These are phyloP conservation scores for Candida incommunis DNA, from an alignment of 805 yeast species.

Conservation along the genomic window DNA sequence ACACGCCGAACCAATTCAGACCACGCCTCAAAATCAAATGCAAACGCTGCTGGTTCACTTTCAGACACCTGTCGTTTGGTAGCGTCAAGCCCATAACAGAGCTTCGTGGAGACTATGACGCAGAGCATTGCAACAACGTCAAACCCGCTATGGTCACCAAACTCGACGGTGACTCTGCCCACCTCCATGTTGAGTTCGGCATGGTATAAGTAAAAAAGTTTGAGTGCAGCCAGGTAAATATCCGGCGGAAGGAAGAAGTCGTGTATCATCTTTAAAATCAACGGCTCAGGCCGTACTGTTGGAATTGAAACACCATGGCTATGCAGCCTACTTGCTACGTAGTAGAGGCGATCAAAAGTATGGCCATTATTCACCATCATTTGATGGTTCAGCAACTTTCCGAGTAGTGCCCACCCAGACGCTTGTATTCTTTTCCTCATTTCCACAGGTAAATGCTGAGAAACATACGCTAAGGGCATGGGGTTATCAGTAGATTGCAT, in stretches of 20 bases:
- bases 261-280: slow-evolving; percentile 27
- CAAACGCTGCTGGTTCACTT: slow-evolving; percentile 8
- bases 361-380: background rate
- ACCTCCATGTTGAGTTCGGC: slow-evolving; percentile 5
- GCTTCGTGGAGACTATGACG: slow-evolving; percentile 7
- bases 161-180: slow-evolving; percentile 1
- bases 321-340: background rate
- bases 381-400: slow-evolving; percentile 1
- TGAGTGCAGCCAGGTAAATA: slow-evolving; percentile 23
- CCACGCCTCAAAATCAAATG: slow-evolving; percentile 21
- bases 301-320: slow-evolving; percentile 4
- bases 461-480: slow-evolving; percentile 7
- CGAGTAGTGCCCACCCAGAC: too few relatives aligned
- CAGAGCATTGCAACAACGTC: slow-evolving; percentile 4
- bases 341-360: background rate
- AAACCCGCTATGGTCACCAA: background rate
- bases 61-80: slow-evolving; percentile 4
- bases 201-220: background rate
- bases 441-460: slow-evolving; percentile 3
- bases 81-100: slow-evolving; percentile 16
- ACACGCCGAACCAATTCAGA: slow-evolving; percentile 16
- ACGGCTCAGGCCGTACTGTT: slow-evolving; percentile 22
- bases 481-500: slow-evolving; percentile 1
- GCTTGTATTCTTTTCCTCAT: slow-evolving; percentile 2
- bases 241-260: slow-evolving; percentile 38